phyloP scores from a whole-genome alignment of 108 stramenopile genomes.

The Nitzschia sp. region DNA sequence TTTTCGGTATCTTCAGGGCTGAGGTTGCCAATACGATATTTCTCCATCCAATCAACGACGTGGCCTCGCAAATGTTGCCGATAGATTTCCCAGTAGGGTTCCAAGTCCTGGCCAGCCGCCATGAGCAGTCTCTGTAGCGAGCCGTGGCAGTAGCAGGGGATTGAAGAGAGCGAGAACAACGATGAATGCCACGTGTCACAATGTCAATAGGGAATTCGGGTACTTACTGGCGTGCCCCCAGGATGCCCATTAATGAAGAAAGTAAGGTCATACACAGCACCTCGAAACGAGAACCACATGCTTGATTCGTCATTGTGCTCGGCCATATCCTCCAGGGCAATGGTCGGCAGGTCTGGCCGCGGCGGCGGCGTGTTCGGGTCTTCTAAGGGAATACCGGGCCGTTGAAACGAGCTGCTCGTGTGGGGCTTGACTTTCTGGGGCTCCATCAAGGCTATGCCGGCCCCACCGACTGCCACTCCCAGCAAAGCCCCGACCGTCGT shows the following conservation, averaged over 20 bases:
- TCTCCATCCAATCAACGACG: slow-evolving; percentile 44
- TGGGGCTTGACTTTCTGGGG: background rate
- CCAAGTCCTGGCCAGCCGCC: slow-evolving; percentile 77
- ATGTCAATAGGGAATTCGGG: slow-evolving; percentile 4
- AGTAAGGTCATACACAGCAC: slow-evolving; percentile 78
- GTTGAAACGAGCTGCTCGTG: background rate
- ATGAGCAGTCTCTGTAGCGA: slow-evolving; percentile 69
- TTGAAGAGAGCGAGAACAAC: background rate
- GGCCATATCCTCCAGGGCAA: slow-evolving; percentile 33
- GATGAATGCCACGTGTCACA: slow-evolving; percentile 63
- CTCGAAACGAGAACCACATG: slow-evolving; percentile 50
- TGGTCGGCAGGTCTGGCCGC: slow-evolving; percentile 40
- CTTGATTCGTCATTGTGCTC: slow-evolving; percentile 56
- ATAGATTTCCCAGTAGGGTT: slow-evolving; percentile 85
- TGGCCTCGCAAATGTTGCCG: slow-evolving; percentile 50
- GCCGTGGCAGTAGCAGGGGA: slow-evolving; percentile 37
- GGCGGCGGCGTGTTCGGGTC: slow-evolving; percentile 34
- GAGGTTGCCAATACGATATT: slow-evolving; percentile 46
- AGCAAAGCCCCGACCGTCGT: background rate
- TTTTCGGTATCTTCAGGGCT: slow-evolving; percentile 37
- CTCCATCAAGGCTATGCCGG: background rate
- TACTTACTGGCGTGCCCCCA: slow-evolving; percentile 44
- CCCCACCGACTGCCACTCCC: background rate
- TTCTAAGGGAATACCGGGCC: background rate
- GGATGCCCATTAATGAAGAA: slow-evolving; percentile 59